These are phyloP conservation scores for Chaetomiaceae sp. DNA, from an alignment of 2,329 filamentous ascomycete species.

Conservation along the genomic window DNA sequence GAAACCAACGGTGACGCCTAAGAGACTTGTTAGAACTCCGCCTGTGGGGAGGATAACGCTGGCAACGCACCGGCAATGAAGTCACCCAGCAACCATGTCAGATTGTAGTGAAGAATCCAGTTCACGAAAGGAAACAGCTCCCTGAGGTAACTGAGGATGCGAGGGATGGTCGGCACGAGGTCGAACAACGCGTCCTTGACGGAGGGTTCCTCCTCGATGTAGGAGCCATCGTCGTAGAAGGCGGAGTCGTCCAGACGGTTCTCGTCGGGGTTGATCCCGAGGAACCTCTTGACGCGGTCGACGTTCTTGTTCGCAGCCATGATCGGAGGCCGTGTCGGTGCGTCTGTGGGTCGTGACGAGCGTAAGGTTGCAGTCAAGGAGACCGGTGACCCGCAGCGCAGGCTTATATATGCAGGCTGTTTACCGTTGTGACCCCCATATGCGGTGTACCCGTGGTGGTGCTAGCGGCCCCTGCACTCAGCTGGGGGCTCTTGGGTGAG, in stretches of 20 bases:
- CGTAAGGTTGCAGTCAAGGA: background rate
- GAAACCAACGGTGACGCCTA: slow-evolving; percentile 59
- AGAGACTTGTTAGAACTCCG: slow-evolving; percentile 10
- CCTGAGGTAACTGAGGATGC: slow-evolving; percentile 16
- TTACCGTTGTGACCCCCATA: background rate
- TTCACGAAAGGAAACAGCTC: slow-evolving; percentile 23
- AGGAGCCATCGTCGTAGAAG: slow-evolving; percentile 19
- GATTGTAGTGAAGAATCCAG: slow-evolving; percentile 53
- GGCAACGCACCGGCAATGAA: slow-evolving; percentile 55
- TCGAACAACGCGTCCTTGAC: slow-evolving; percentile 14
- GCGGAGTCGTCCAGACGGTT: slow-evolving; percentile 15
- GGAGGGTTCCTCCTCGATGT: slow-evolving; percentile 21
- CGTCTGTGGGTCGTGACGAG: background rate
- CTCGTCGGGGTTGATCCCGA: slow-evolving; percentile 22
- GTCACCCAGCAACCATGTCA: slow-evolving; percentile 67
- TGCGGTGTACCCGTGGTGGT: slow-evolving; percentile 2
- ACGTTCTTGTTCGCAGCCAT: slow-evolving; percentile 14
- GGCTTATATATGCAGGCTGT: slow-evolving; percentile 4
- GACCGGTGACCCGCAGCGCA: background rate
- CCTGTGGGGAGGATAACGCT: background rate
- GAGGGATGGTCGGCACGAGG: slow-evolving; percentile 15
- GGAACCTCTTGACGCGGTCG: slow-evolving; percentile 21
- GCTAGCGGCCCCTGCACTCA: background rate
- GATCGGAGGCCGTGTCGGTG: slow-evolving; percentile 2
- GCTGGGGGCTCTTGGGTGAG: slow-evolving; percentile 6